phyloP scores from a whole-genome alignment of 2,329 filamentous ascomycete species.

The Colletotrichum sp. region DNA sequence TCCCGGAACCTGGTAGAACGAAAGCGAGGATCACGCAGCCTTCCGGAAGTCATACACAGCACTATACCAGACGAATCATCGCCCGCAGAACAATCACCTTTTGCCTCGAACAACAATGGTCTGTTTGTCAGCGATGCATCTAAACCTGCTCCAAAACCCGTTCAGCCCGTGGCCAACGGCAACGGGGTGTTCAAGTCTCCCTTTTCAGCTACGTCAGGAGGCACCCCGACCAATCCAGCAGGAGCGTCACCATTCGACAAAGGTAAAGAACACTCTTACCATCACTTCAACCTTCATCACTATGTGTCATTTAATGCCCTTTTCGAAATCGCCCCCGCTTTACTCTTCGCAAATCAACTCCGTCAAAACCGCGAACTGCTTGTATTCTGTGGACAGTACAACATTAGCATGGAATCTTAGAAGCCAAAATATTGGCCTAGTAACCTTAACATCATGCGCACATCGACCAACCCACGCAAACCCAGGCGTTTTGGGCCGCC shows the following conservation, averaged over 20 bases:
- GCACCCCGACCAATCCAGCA: not conserved
- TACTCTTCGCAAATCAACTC: not conserved
- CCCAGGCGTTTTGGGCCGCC: not conserved
- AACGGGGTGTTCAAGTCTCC: not conserved
- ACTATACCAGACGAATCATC: constrained; percentile 53
- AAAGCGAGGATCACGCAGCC: constrained; percentile 58
- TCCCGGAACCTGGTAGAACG: constrained; percentile 63
- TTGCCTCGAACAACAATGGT: not conserved
- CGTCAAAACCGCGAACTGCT: not conserved
- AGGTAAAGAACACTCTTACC: constrained; percentile 12
- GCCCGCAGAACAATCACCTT: not conserved
- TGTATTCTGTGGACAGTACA: not conserved
- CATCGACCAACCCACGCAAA: not conserved
- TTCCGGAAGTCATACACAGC: constrained; percentile 61
- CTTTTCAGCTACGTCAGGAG: not conserved
- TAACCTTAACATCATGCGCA: not conserved
- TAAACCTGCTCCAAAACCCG: not conserved
- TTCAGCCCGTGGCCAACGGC: not conserved
- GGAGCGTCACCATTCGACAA: not conserved
- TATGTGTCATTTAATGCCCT: not conserved
- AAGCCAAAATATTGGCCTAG: not conserved
- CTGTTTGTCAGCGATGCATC: not conserved
- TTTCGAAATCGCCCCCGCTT: not conserved
- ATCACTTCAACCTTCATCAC: not conserved
- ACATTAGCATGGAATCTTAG: not conserved